Conservation (phyloP, 2,329 filamentous ascomycete genomes). For the Stromatinia cepivora region DNA sequence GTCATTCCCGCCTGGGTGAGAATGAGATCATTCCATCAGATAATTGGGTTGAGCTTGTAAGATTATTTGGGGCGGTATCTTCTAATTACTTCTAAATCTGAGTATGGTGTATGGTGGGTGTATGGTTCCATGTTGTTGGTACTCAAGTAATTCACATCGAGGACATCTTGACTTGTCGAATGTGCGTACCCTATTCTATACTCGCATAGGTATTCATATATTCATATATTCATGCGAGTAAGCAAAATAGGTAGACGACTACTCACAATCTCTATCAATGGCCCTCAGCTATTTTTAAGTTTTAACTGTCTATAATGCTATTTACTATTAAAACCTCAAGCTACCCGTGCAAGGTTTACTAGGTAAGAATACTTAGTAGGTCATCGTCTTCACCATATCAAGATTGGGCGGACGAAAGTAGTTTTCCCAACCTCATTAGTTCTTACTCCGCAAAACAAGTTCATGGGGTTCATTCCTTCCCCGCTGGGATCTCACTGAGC, state of each 20-base stretch:
- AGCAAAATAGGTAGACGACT: neutral
- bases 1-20: neutral
- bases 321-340: neutral
- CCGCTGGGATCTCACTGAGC: conserved; percentile 1
- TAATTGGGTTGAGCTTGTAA: neutral
- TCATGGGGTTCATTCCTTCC: neutral
- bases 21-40: neutral
- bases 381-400: neutral
- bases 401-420: neutral
- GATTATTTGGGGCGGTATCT: neutral
- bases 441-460: neutral
- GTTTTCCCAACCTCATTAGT: neutral
- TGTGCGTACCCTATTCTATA: neutral
- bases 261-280: neutral
- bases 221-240: neutral
- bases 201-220: neutral
- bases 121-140: neutral
- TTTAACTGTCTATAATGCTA: neutral
- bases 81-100: neutral
- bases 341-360: neutral
- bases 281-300: neutral
- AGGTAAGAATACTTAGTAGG: neutral
- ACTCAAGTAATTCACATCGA: neutral
- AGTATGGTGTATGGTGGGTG: neutral
- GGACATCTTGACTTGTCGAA: neutral